Evolutionary conservation across 2,329 filamentous ascomycete species (phyloP).

Genomic region (Scedosporium boydii): DNA sequence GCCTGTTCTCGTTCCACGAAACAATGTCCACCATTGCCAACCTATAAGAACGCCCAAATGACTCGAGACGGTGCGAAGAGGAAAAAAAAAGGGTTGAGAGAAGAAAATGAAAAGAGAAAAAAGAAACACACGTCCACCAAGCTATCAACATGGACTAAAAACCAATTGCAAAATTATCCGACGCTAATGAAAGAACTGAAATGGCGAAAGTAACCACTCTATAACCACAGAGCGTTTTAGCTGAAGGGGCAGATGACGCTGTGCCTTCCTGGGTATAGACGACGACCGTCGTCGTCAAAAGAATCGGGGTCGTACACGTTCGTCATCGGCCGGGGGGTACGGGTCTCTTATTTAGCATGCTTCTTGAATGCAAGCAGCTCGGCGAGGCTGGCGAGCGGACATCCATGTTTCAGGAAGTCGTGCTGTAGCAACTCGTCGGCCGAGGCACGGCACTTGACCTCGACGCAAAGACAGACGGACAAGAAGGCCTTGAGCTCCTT

Average conservation of each 20-base stretch:
- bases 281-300: not conserved
- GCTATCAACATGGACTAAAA: too few relatives aligned
- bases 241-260: too few relatives aligned
- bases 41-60: not conserved
- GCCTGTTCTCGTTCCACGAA: not conserved
- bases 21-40: not conserved
- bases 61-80: not conserved
- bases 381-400: slow-evolving; percentile 69
- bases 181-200: too few relatives aligned
- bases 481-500: slow-evolving; percentile 98
- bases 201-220: too few relatives aligned
- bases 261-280: not conserved
- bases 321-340: not conserved
- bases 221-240: not conserved
- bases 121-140: not conserved
- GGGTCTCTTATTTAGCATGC: slow-evolving; percentile 45
- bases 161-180: too few relatives aligned
- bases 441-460: slow-evolving; percentile 88
- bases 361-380: slow-evolving; percentile 85
- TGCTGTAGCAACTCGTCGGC: slow-evolving; percentile 82
- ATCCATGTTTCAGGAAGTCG: slow-evolving; percentile 91
- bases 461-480: slow-evolving; percentile 91
- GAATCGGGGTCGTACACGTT: not conserved
- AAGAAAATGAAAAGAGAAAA: not conserved
- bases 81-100: not conserved